Evolutionary conservation across 2,329 filamentous ascomycete genomes (phyloP).

Genomic region (Claviceps citrina): DNA sequence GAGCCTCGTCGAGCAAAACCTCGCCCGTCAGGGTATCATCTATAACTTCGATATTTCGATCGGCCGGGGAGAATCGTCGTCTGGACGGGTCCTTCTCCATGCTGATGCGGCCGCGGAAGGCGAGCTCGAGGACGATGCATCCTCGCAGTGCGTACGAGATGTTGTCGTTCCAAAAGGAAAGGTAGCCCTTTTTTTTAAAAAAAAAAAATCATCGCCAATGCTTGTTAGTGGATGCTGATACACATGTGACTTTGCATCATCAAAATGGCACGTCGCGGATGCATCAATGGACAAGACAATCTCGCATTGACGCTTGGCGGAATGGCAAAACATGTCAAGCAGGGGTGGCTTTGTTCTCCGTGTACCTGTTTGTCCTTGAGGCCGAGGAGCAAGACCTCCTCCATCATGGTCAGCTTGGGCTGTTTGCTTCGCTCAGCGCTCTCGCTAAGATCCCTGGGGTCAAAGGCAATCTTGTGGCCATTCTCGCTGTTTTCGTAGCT

Average conservation of each 20-base stretch:
- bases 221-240: conserved; percentile 4
- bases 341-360: not conserved
- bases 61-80: conserved; percentile 80
- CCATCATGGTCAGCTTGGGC: conserved; percentile 96
- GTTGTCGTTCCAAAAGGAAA: conserved; percentile 99
- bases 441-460: conserved; percentile 93
- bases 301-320: not conserved
- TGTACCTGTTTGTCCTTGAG: conserved; percentile 96
- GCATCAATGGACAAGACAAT: not conserved
- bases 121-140: conserved; percentile 95
- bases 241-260: not conserved
- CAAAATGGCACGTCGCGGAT: not conserved
- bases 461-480: conserved; percentile 96
- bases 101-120: conserved; percentile 87
- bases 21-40: conserved; percentile 94
- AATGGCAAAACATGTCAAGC: not conserved
- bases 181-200: conserved; percentile 54
- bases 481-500: conserved; percentile 87
- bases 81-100: conserved; percentile 95
- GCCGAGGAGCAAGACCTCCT: conserved; percentile 87
- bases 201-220: not conserved
- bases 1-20: conserved; percentile 87
- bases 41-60: conserved; percentile 90
- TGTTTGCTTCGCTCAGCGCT: conserved; percentile 92
- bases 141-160: conserved; percentile 95